Evolutionary conservation across 176 grass and related monocot species (phyloP).

Genomic region (Raddia guianensis): DNA sequence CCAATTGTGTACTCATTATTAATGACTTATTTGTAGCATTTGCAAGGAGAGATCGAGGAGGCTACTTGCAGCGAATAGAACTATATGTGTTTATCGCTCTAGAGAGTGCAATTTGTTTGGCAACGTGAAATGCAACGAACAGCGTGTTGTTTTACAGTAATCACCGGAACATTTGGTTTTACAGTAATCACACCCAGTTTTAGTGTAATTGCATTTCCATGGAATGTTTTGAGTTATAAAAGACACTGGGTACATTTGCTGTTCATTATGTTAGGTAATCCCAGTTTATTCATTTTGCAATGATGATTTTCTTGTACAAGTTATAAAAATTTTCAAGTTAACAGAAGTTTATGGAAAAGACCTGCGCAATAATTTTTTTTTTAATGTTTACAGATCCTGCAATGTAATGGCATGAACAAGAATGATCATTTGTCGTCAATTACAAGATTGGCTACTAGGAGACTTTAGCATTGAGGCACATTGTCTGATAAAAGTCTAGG

Average conservation of each 20-base stretch:
- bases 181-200: neutral
- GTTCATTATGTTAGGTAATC: constrained; percentile 26
- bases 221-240: neutral
- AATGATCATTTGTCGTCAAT: constrained; percentile 1
- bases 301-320: neutral
- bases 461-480: neutral
- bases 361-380: neutral
- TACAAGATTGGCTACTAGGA: constrained; percentile 5
- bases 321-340: neutral
- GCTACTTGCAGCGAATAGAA: neutral
- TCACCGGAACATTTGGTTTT: neutral
- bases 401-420: neutral
- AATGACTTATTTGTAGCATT: neutral
- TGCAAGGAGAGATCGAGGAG: neutral
- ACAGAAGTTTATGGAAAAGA: neutral
- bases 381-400: constrained; percentile 13
- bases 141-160: neutral
- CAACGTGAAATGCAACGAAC: neutral
- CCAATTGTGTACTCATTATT: neutral
- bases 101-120: neutral
- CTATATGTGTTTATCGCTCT: neutral
- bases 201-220: neutral
- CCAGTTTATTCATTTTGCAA: neutral
- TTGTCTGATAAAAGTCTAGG: constrained; percentile 1
- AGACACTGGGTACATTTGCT: neutral